phyloP scores from a whole-genome alignment of 805 yeast genomes.

The Naumovozyma castellii region DNA sequence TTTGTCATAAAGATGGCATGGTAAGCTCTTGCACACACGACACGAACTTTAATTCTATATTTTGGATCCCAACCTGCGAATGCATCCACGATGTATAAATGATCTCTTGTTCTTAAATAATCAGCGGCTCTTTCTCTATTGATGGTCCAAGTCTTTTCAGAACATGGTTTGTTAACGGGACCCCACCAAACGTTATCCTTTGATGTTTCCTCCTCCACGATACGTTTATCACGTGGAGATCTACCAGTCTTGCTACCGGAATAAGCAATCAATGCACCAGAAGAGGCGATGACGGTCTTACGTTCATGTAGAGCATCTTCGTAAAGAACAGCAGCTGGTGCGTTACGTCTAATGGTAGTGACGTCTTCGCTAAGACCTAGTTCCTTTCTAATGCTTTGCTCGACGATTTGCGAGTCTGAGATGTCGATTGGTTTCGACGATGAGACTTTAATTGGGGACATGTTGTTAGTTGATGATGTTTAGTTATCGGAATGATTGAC shows the following conservation, averaged over 20 bases:
- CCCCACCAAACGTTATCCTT: slow-evolving; percentile 95
- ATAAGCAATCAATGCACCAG: slow-evolving; percentile 93
- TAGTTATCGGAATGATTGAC: too few relatives aligned
- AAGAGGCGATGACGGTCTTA: slow-evolving; percentile 82
- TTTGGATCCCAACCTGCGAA: slow-evolving; percentile 99
- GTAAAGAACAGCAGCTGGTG: slow-evolving; percentile 85
- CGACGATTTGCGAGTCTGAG: slow-evolving; percentile 15
- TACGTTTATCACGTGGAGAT: slow-evolving; percentile 96
- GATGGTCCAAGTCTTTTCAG: slow-evolving; percentile 89
- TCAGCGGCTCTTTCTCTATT: slow-evolving; percentile 95
- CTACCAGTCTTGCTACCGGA: slow-evolving; percentile 96
- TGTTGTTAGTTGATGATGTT: background rate
- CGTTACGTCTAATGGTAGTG: slow-evolving; percentile 67
- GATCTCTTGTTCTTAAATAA: slow-evolving; percentile 90
- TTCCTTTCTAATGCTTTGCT: slow-evolving; percentile 25
- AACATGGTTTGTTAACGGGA: slow-evolving; percentile 91
- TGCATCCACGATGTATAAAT: slow-evolving; percentile 90
- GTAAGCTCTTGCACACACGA: slow-evolving; percentile 96
- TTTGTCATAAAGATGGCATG: slow-evolving; percentile 97
- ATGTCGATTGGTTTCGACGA: background rate
- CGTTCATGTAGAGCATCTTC: slow-evolving; percentile 89
- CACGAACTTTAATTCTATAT: slow-evolving; percentile 90
- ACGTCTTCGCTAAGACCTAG: slow-evolving; percentile 53
- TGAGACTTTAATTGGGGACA: background rate
- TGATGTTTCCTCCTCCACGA: slow-evolving; percentile 88